A percentile compares a stretch with the other conserved stretches of the same genome.
phyloP scores from a whole-genome alignment of 208 protist species.

The Phytomonas francai region DNA sequence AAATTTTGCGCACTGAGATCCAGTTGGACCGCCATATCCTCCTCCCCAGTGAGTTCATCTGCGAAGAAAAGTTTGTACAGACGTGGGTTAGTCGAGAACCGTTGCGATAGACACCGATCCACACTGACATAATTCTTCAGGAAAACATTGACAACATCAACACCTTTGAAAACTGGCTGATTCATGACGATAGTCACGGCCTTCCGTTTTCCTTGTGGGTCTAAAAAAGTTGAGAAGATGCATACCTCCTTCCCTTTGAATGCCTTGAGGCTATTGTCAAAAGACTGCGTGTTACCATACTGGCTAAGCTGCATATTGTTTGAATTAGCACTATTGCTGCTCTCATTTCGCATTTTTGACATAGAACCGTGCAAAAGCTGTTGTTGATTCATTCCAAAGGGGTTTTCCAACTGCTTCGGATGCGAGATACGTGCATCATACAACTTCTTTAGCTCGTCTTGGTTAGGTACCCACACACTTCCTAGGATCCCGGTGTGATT shows the following conservation, averaged over 20 bases:
- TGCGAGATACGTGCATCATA: not conserved
- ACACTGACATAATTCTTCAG: slow-evolving; percentile 49
- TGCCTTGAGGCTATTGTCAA: slow-evolving; percentile 5
- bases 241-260: slow-evolving; percentile 29
- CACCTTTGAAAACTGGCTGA: slow-evolving; percentile 42
- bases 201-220: slow-evolving; percentile 41
- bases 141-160: slow-evolving; percentile 76
- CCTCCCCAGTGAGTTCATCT: slow-evolving; percentile 80
- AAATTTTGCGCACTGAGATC: slow-evolving; percentile 60
- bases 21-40: slow-evolving; percentile 77
- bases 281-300: slow-evolving; percentile 1
- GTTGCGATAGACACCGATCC: slow-evolving; percentile 43
- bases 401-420: not conserved
- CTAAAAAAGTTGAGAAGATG: slow-evolving; percentile 75
- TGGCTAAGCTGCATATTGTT: slow-evolving; percentile 4
- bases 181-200: slow-evolving; percentile 42
- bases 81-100: slow-evolving; percentile 64
- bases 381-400: not conserved
- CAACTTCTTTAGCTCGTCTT: not conserved
- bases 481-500: not conserved
- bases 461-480: not conserved
- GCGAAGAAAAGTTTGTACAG: slow-evolving; percentile 85
- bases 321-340: not conserved
- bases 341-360: not conserved
- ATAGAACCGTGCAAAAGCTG: slow-evolving; percentile 6